These are phyloP conservation scores for Astrephomene gubernaculifera DNA, from an alignment of 139 green algal species.

Conservation along the genomic window DNA sequence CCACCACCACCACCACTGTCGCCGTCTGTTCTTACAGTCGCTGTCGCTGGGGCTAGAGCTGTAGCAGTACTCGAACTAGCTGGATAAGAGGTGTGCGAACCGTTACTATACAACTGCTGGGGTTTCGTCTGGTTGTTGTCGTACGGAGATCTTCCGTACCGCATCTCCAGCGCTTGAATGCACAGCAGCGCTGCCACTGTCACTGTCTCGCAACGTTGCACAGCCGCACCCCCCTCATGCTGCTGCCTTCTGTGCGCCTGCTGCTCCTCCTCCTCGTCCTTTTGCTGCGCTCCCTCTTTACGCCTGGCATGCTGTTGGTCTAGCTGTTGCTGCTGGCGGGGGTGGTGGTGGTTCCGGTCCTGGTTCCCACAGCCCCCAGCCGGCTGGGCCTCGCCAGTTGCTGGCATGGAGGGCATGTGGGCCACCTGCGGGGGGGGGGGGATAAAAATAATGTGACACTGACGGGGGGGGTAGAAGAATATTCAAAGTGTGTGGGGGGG, in stretches of 20 bases:
- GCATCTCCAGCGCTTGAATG: background rate
- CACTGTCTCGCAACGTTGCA: background rate
- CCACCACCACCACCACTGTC: background rate
- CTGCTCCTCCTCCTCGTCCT: background rate
- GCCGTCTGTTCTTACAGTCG: too few relatives aligned
- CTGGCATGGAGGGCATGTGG: too few relatives aligned
- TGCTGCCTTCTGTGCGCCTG: background rate
- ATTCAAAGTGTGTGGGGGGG: background rate
- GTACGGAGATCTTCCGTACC: slow-evolving; percentile 7
- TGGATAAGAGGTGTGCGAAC: too few relatives aligned
- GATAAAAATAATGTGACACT: background rate
- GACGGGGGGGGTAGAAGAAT: too few relatives aligned
- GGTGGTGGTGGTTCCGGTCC: too few relatives aligned
- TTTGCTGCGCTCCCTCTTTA: background rate
- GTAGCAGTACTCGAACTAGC: too few relatives aligned
- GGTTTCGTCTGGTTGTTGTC: background rate
- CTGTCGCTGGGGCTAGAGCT: too few relatives aligned
- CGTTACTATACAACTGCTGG: background rate
- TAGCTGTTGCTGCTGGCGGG: too few relatives aligned
- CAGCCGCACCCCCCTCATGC: background rate
- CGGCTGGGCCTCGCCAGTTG: too few relatives aligned
- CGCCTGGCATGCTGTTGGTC: too few relatives aligned
- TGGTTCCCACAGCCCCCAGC: too few relatives aligned
- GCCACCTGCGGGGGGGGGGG: background rate
- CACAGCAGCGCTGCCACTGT: too few relatives aligned